Evolutionary conservation across 2,329 filamentous ascomycete species (phyloP), one percentile per base, ranked within the genome.

Genomic region (Gremmenia infestans): DNA sequence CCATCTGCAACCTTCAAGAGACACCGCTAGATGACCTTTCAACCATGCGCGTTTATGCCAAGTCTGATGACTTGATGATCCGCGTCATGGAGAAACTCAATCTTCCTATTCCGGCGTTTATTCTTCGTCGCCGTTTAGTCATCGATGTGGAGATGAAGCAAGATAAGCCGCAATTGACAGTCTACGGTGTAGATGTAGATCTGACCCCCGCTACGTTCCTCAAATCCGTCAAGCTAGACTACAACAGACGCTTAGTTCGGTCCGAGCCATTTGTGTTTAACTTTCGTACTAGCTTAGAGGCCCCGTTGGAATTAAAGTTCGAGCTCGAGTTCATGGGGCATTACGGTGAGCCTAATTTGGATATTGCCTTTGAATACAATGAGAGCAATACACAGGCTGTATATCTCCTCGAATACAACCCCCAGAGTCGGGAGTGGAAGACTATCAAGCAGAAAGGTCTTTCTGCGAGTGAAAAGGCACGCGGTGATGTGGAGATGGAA

Each of bases 301-400:
- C 48, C 1, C 69, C 63, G 0, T 59, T 61, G 3, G 32, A 64
- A 3, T 50, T 76, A 19, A 71, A 68, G n/a, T 60, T 77, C 0
- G 71, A 74, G 22, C 61, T 78, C 3, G 72, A 78, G 58, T 78
- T 78, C 9, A 78, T 78, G 73, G 74, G 76, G 0, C 70, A 78
- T 51, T 78, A 78, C 32, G 68, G 70, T 2, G 76, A 78, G 59
- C 75, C 74, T 0, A 73, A 72, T 39, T 48, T 77, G 37, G 67
- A 71, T 49, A 55, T 72, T 40, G 47, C 66, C 32, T 54, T 63
- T 55, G 45, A 54, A 11, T 58, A 60, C 45, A 42, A 46, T 8
- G 53, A 55, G 15, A n/a, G 36, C 19, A 52, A 54, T 32, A 17
- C 22, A 43, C 7, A 57, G 5, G 53, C 48, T 22, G 37, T 56